Base-by-base conservation (phyloP, 805 yeast species). In the Nakazawaea laoshanensis region DNA sequence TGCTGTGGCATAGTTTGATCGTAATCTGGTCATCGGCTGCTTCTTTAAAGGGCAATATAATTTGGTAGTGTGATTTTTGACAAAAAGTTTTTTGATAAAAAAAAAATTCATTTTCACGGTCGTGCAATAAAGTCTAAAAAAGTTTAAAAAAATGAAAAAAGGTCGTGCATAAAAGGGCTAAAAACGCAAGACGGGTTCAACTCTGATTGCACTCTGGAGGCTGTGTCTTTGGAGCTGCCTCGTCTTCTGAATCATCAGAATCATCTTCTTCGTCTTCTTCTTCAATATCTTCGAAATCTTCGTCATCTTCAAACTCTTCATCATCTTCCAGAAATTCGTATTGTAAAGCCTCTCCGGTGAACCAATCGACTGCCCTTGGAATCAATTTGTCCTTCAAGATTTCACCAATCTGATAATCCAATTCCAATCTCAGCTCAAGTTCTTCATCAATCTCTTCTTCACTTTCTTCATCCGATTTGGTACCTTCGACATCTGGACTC, bases 321-420 rank as follows among this genome's bases (percentile, higher is more conserved):
- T 57, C 67, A 8, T 37, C 43, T 13, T 45, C 50, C 21, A 46
- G 58, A 32, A 65, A 74, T 43, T 72, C 80, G 52, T 72, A 83
- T 37, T 83, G 94, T 38, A 89, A 70, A 16, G 98, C 98, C 44
- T 86, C 86, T 30, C 98, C 98, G 7, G 98, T 89, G 58, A 87
- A 92, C 97, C 98, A 92, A 57, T 89, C 97, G 49, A 92, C 73
- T 33, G 97, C 97, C 53, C 96, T 77, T 42, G 97, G 96, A 42
- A 92, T 79, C 53, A 92, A 71, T 58, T 92, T 83, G 58, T 92
- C 97, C 66, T 92, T 92, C 55, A 92, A 74, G 50, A 88, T 88
- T 61, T 92, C 98, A 42, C 97, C 98, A 42, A 92, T 68, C 52
- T 87, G 92, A 64, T 92, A 92, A 61, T 92, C 98, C 47, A 84